Percentiles rank a stretch among this genome's conserved stretches.
Conservation (phyloP, 306 rosid genomes). For the Mucuna pruriens region DNA sequence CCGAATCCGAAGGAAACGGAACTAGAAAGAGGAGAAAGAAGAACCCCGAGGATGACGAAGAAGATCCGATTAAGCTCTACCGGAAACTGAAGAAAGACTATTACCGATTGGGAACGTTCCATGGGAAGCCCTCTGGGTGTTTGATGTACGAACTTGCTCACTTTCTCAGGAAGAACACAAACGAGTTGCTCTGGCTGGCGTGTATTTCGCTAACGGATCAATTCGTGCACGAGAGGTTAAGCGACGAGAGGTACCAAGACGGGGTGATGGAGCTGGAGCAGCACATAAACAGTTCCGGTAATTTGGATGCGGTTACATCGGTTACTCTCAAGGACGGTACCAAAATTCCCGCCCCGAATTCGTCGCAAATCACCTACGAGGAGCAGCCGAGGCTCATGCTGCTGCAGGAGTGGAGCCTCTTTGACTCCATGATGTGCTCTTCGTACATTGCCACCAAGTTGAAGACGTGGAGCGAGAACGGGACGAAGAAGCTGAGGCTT, state of each 20-base stretch:
- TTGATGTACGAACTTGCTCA: constrained; percentile 92
- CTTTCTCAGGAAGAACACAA: constrained; percentile 79
- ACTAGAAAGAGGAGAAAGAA: constrained; percentile 1
- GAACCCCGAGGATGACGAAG: constrained; percentile 16
- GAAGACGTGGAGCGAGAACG: constrained; percentile 98
- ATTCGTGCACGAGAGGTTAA: constrained; percentile 85
- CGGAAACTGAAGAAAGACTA: constrained; percentile 70
- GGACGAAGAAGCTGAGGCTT: constrained; percentile 86
- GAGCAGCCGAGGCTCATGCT: constrained; percentile 96
- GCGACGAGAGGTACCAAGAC: constrained; percentile 87
- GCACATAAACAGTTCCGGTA: constrained; percentile 81
- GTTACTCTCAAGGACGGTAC: constrained; percentile 91
- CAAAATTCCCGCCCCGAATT: constrained; percentile 73
- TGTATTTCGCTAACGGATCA: constrained; percentile 92
- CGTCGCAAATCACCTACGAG: constrained; percentile 73
- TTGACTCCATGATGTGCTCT: constrained; percentile 92
- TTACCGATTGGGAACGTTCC: constrained; percentile 84
- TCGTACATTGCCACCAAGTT: constrained; percentile 83
- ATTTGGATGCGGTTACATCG: constrained; percentile 72
- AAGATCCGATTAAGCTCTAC: constrained; percentile 64
- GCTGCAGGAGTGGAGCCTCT: constrained; percentile 89
- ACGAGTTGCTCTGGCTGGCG: constrained; percentile 88
- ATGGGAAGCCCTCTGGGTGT: constrained; percentile 95
- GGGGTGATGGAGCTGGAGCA: constrained; percentile 97
- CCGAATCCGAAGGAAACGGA: neutral